Evolutionary conservation across 208 protist species (phyloP), one percentile per base, ranked within the genome.

Genomic region (Trypanosoma platydactyli): DNA sequence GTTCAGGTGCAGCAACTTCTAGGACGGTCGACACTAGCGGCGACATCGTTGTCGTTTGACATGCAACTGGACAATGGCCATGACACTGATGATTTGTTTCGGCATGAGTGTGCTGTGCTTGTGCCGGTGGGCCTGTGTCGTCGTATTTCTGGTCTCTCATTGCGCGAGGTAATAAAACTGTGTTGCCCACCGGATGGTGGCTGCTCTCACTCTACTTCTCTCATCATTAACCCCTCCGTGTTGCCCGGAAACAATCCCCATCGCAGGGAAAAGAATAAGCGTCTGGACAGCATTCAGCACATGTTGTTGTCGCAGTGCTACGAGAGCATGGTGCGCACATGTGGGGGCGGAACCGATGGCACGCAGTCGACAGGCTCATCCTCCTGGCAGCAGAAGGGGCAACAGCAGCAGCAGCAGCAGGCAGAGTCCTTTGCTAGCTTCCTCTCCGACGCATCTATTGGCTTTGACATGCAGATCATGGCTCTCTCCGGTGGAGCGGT

Each of bases 381-480:
- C 53, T 27, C 53, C 3, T 22, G 30, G 22, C 3, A 29, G 7
- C 7, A 29, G 1, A 15, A 13, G 3, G 4, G 22, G 3, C 33
- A 57, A 44, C 40, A 59, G 49, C 30, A 71, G 30, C 22, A 64
- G 45, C 35, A 54, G 25, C 13, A 45, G n/a, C 20, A 60, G 40
- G 51, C 40, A 20, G 74, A 80, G 62, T 83, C 78, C 1, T 84
- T 82, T 73, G 68, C 79, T 4, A 35, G 68, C 38, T 91, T 94
- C 52, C 24, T 94, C 29, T 73, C 70, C 1, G 78, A 83, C 55
- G 80, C 75, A 3, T 82, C 77, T 12, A 86, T 94, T 64, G 83
- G 84, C 15, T 71, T 91, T 35, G 88, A 94, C 65, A 86, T 94
- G 22, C 77, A 85, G 27, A 45, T 91, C 48, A 91, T 94, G 88